A percentile compares a stretch with the other conserved stretches of the same genome.
These are phyloP conservation scores for Alternaria atra DNA, from an alignment of 2,329 filamentous ascomycete genomes.

Conservation along the genomic window DNA sequence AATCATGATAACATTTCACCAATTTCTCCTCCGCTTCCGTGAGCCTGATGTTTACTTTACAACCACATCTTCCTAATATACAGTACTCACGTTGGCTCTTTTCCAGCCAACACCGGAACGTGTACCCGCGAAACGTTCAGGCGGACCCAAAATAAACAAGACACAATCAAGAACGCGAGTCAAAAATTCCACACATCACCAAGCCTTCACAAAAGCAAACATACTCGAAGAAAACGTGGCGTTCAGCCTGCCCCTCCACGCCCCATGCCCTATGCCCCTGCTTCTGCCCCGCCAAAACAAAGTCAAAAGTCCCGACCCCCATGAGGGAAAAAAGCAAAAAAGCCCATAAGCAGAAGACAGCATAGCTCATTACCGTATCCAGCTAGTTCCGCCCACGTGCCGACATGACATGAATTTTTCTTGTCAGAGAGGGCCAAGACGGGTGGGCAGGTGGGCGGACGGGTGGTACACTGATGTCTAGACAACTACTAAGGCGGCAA, in stretches of 20 bases:
- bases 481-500: neutral
- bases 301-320: slow-evolving; percentile 1
- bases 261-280: slow-evolving; percentile 1
- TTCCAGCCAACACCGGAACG: neutral
- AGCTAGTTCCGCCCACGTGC: neutral
- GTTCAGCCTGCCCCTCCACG: neutral
- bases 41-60: neutral
- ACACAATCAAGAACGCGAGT: neutral
- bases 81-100: neutral
- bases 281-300: slow-evolving; percentile 2
- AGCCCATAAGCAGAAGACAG: slow-evolving; percentile 7
- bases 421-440: neutral
- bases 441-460: neutral
- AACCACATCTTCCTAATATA: neutral
- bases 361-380: slow-evolving; percentile 11
- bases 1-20: slow-evolving; percentile 4
- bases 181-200: neutral
- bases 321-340: slow-evolving; percentile 4
- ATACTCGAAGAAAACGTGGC: neutral
- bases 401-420: neutral
- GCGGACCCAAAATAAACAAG: neutral
- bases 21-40: neutral
- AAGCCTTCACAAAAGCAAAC: neutral
- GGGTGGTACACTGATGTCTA: neutral
- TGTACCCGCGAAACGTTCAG: neutral